Evolutionary conservation across 306 rosid genomes (phyloP), one percentile per base, ranked within the genome.

Genomic region (Senna tora): DNA sequence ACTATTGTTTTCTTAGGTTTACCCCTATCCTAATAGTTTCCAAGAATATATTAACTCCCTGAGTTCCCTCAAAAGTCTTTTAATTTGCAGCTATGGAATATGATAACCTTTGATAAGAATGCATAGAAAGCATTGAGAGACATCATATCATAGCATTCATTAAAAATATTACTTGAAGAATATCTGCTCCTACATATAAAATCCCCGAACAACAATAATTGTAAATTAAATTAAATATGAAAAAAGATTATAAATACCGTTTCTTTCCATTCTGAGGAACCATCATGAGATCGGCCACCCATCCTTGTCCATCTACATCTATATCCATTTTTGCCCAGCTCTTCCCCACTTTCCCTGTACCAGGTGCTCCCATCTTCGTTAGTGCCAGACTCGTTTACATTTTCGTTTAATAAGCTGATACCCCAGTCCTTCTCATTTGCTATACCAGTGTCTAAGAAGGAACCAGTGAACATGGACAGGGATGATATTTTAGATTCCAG

Each of bases 391-490:
- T 91, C 97, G 2, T 83, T 86, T 61, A 86, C 88, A 66, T 84
- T 79, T 69, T 91, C 97, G 50, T 74, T 93, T 55, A 89, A 75
- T 85, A 93, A 79, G 86, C 79, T 85, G 81, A 93, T 93, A 20
- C 94, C 98, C 98, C 97, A 93, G 77, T 93, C 98, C 86, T 93
- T 83, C 91, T 93, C 97, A 74, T 83, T 91, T 1, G 98, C 97
- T 86, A 93, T 93, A 38, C 97, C 97, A 58, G 98, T 93, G 81
- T 91, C 97, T 93, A 80, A 77, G 36, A 42, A 65, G 58, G 61
- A 53, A 80, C 49, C 69, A 11, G 33, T 41, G 77, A 75, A 70
- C 71, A 83, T 15, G 53, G 65, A 73, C 65, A 73, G 13, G 21
- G 59, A 77, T 52, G 42, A 66, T 32, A 60, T 32, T 70, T 49